phyloP scores from a whole-genome alignment of 169 alveolate species.

The Plasmodium malariae region DNA sequence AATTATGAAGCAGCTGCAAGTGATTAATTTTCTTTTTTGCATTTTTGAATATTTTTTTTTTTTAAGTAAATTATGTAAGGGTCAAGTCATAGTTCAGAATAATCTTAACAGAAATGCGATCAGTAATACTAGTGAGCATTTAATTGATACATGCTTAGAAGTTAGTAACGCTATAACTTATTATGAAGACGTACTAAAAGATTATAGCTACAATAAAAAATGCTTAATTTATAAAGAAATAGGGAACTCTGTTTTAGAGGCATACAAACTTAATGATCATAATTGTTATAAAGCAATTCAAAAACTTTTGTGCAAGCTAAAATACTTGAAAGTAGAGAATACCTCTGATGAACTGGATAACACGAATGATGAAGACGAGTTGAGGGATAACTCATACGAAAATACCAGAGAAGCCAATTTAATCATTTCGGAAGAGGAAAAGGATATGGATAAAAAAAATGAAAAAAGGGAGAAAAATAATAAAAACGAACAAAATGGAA shows the following conservation, averaged over 20 bases:
- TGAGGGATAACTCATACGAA: background rate
- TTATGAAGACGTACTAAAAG: slow-evolving; percentile 42
- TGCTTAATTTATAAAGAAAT: slow-evolving; percentile 31
- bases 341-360: background rate
- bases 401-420: background rate
- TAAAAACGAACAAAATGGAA: background rate
- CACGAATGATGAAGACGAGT: background rate
- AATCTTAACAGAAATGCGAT: background rate
- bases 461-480: background rate
- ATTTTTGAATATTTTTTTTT: slow-evolving; percentile 11
- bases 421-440: background rate
- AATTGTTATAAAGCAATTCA: slow-evolving; percentile 48
- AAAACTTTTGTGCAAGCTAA: slow-evolving; percentile 35
- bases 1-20: background rate
- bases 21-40: background rate
- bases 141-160: slow-evolving; percentile 25
- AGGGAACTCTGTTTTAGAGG: slow-evolving; percentile 46
- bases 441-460: too few species aligned
- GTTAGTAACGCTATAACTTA: slow-evolving; percentile 25
- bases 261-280: slow-evolving; percentile 6
- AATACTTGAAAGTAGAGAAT: background rate
- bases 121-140: background rate
- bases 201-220: slow-evolving; percentile 15
- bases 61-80: background rate
- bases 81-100: background rate